Conservation (phyloP, 1,139 yeast species). For the Casaregolazyma lundiana region DNA sequence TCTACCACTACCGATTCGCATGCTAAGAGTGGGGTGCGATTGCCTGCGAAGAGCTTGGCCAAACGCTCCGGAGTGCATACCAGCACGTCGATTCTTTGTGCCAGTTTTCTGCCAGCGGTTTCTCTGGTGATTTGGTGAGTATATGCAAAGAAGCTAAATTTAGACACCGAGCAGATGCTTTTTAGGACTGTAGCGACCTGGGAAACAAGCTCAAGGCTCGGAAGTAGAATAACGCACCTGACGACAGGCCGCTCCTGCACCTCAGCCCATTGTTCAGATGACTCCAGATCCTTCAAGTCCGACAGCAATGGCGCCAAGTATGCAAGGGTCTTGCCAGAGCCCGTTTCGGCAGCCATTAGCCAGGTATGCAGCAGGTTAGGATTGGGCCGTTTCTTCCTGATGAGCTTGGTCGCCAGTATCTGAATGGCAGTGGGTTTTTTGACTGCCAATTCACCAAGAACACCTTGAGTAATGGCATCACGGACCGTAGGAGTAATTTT, state of each 20-base stretch:
- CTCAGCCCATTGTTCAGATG: slow-evolving; percentile 22
- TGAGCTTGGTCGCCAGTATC: slow-evolving; percentile 49
- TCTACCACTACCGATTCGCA: slow-evolving; percentile 69
- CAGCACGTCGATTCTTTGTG: slow-evolving; percentile 54
- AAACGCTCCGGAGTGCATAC: slow-evolving; percentile 69
- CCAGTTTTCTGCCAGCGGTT: slow-evolving; percentile 21
- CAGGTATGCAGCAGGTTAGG: slow-evolving; percentile 30
- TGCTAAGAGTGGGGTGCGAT: slow-evolving; percentile 21
- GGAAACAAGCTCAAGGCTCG: slow-evolving; percentile 82
- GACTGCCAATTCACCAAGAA: slow-evolving; percentile 31
- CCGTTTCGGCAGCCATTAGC: slow-evolving; percentile 92
- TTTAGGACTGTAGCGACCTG: slow-evolving; percentile 51
- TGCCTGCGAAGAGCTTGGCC: slow-evolving; percentile 19
- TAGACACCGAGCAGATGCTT: slow-evolving; percentile 3
- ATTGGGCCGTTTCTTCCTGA: slow-evolving; percentile 34
- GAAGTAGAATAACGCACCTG: slow-evolving; percentile 69
- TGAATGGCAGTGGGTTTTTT: slow-evolving; percentile 63
- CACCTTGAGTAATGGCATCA: slow-evolving; percentile 55
- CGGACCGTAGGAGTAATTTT: slow-evolving; percentile 66
- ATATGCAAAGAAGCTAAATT: slow-evolving; percentile 6
- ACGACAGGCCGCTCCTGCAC: slow-evolving; percentile 43
- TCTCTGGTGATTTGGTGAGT: slow-evolving; percentile 2
- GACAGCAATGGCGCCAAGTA: slow-evolving; percentile 74
- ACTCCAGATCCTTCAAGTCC: slow-evolving; percentile 49
- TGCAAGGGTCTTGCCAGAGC: slow-evolving; percentile 94